A percentile compares a stretch with the other conserved stretches of the same genome.
phyloP scores from a whole-genome alignment of 192 early-diverging fungal species.

The Coemansia sp. region DNA sequence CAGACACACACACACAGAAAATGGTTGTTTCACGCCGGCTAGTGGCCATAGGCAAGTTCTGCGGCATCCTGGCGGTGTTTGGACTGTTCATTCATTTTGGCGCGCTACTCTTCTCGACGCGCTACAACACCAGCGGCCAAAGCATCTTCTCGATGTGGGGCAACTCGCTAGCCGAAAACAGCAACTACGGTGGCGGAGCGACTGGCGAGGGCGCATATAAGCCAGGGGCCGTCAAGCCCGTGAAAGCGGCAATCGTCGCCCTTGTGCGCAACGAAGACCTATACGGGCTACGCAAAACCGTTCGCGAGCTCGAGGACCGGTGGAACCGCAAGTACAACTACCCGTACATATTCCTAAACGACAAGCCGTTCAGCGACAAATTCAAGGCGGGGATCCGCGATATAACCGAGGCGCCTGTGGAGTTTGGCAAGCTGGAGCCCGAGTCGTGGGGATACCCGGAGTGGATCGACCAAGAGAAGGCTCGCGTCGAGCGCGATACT shows the following conservation, averaged over 20 bases:
- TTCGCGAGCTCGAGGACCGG: constrained; percentile 66
- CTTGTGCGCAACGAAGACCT: constrained; percentile 72
- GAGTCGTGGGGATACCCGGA: constrained; percentile 47
- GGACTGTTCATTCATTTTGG: constrained; percentile 41
- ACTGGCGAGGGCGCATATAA: constrained; percentile 11
- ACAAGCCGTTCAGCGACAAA: constrained; percentile 68
- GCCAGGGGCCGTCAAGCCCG: constrained; percentile 31
- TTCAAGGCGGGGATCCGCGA: constrained; percentile 60
- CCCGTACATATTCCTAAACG: constrained; percentile 84
- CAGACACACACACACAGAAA: constrained; percentile 1
- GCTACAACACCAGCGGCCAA: constrained; percentile 36
- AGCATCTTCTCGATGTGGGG: constrained; percentile 36
- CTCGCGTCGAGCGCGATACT: constrained; percentile 28
- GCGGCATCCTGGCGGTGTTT: constrained; percentile 33
- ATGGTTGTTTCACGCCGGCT: constrained; percentile 40
- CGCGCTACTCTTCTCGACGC: constrained; percentile 25
- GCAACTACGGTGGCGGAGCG: constrained; percentile 20
- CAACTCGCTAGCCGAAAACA: constrained; percentile 15
- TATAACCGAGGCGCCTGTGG: constrained; percentile 27
- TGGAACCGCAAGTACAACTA: constrained; percentile 77
- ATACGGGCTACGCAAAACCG: constrained; percentile 55
- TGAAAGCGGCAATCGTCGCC: constrained; percentile 64
- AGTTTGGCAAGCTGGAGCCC: constrained; percentile 42
- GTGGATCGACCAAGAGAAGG: constrained; percentile 53
- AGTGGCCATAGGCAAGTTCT: constrained; percentile 30